These are phyloP conservation scores for Dioscorea alata DNA, from an alignment of 106 monocot species.

Conservation along the genomic window DNA sequence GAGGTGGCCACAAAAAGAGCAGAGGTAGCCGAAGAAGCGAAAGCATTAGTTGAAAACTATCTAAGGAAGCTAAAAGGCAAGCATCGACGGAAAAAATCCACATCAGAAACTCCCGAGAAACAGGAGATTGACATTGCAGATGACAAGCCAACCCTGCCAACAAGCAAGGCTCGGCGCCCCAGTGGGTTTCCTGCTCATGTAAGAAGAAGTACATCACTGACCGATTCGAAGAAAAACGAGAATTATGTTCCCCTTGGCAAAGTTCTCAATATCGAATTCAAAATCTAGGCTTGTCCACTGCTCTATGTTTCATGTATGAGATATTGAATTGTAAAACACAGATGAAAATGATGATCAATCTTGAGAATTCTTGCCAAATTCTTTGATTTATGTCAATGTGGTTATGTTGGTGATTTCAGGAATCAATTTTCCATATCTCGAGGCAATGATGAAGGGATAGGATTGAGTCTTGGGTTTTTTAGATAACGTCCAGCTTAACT, in stretches of 20 bases:
- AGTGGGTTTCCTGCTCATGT: neutral
- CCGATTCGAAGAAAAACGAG: neutral
- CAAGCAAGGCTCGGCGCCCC: neutral
- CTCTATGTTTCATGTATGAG: no score
- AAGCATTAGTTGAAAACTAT: conserved; percentile 20
- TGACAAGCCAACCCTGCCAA: neutral
- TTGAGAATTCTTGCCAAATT: no score
- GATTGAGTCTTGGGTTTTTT: no score
- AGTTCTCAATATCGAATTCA: no score
- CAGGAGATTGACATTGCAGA: neutral
- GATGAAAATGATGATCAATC: no score
- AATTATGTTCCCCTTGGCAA: conserved; percentile 28
- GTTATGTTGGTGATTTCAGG: no score
- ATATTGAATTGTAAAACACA: no score
- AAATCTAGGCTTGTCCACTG: no score
- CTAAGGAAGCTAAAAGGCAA: conserved; percentile 19
- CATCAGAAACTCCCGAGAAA: conserved; percentile 1
- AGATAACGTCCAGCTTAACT: no score
- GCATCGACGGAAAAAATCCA: conserved; percentile 10
- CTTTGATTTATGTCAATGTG: no score
- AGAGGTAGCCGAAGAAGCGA: conserved; percentile 31
- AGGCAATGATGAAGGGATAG: no score
- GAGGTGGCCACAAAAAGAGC: conserved; percentile 23
- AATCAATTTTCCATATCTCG: no score
- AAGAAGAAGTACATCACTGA: conserved; percentile 4